These are phyloP conservation scores for Retiboletus flavoniger DNA, from an alignment of 1,284 basidiomycete genomes.

Conservation along the genomic window DNA sequence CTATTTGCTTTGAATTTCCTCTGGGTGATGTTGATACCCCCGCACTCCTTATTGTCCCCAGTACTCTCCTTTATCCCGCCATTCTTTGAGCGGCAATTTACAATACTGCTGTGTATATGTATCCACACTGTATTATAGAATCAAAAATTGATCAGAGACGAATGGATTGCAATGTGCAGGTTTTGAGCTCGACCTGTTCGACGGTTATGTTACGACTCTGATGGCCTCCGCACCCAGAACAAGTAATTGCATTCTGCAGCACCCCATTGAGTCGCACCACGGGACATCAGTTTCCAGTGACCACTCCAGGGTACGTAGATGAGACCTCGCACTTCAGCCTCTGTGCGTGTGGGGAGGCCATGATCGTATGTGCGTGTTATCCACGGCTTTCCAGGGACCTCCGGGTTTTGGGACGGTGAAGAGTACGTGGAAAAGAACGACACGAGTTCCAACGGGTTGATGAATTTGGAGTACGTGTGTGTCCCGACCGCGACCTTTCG, in stretches of 20 bases:
- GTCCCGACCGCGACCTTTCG: constrained; percentile 87
- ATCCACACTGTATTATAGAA: constrained; percentile 19
- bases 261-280: constrained; percentile 53
- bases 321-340: constrained; percentile 82
- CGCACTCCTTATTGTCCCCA: not conserved
- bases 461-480: constrained; percentile 89
- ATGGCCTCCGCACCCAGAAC: constrained; percentile 75
- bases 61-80: not conserved
- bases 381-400: constrained; percentile 37
- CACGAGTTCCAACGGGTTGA: constrained; percentile 87
- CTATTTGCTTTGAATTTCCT: not conserved
- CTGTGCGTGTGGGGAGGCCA: constrained; percentile 52
- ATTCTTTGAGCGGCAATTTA: not conserved
- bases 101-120: constrained; percentile 11
- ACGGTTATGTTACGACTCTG: constrained; percentile 9
- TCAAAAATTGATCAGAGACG: not conserved
- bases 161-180: not conserved
- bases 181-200: not conserved
- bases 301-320: constrained; percentile 78
- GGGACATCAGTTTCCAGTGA: constrained; percentile 68
- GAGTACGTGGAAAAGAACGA: constrained; percentile 73
- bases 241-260: constrained; percentile 76
- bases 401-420: constrained; percentile 34
- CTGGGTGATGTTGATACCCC: not conserved
- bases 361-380: constrained; percentile 43